Base-by-base conservation (phyloP, 208 protist species). In the Trypanosoma scelopori region DNA sequence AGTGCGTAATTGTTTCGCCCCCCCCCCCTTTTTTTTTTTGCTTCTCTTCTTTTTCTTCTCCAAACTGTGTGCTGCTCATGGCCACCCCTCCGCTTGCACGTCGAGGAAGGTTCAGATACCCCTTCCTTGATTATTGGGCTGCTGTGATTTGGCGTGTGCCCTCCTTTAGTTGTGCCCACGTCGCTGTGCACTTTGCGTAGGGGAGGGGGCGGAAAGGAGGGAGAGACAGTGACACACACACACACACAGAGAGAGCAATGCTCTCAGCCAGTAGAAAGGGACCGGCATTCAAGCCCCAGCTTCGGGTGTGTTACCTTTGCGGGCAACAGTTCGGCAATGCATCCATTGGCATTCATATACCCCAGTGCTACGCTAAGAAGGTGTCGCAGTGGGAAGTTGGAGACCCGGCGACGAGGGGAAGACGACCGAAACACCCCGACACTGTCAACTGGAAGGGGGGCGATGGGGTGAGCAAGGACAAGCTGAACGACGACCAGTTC, bases 291-390 rank as follows among this genome's bases (percentile, higher is more conserved):
- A 67, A 80, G 18, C 89, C 89, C 6, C 69, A 82, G n/a, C 69
- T 95, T 41, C 72, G 80, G 1, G 78, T 92, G 30, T 96, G 91
- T 68, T 97, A 97, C 59, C 72, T 96, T 12, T 92, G 85, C 62
- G 91, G 91, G 9, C 87, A 94, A 39, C 88, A 97, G 75, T 97
- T 96, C 67, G 91, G 93, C 30, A 87, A 66, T 30, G 78, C 79
- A 2, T 96, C 90, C 39, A 88, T 97, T 37, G 81, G 74, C 47
- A 97, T 97, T 58, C 93, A 97, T 70, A 82, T 96, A 43, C 88
- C 86, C 6, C 88, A 96, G 71, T 97, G 93, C 67, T 94, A 91
- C 60, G 50, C 76, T 7, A 96, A 97, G 73, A 93, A 93, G 65
- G 25, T 93, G 15, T 56, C 77, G 7, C 82, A 94, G 68, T 95